Base-by-base conservation (phyloP, 331 rosid genomes). In the Saraca asoca region DNA sequence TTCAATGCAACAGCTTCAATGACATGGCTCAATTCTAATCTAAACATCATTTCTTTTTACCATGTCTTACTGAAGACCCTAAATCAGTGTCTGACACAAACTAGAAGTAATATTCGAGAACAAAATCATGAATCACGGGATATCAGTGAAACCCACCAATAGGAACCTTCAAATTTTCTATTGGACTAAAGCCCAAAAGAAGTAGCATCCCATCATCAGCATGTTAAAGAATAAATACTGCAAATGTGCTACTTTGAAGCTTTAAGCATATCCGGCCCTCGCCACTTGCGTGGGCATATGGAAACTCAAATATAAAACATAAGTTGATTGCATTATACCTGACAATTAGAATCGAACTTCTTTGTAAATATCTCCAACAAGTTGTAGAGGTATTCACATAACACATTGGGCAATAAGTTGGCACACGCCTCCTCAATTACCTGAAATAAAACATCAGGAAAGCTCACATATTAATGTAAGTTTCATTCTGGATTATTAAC, bases 371-470 rank as follows among this genome's bases (percentile, higher is more conserved):
- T 83, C 79, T 94, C 97, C 15, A 97, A 85, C 73, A 88, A 79
- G 68, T 83, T 85, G 66, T 94, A 88, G 5, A 94, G 89, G 82
- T 88, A 94, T 80, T 94, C 96, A 69, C 99, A 94, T 76, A 90
- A 34, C 62, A 88, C 82, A 61, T 80, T 90, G 0, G 97, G 96
- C 73, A 94, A 77, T 35, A 94, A 84, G 74, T 90, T 88, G 74
- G 84, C 71, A 80, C 95, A 86, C 10, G 97, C 87, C 78, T 94
- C 95, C 84, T 94, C 99, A 74, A 86, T 90, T 53, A 88, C 87
- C 97, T 94, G 81, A 49, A 14, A 52, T 29, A 34, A 53, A 58
- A 63, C 52, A 70, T 10, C 51, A 45, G 34, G 45, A 62, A 52
- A 34, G 56, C 9, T 51, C 13, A 45, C 35, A 13, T 41, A 62